Percentiles rank a stretch among this genome's conserved stretches.
Conservation (phyloP, 805 yeast genomes). For the Torulaspora microellipsoides region DNA sequence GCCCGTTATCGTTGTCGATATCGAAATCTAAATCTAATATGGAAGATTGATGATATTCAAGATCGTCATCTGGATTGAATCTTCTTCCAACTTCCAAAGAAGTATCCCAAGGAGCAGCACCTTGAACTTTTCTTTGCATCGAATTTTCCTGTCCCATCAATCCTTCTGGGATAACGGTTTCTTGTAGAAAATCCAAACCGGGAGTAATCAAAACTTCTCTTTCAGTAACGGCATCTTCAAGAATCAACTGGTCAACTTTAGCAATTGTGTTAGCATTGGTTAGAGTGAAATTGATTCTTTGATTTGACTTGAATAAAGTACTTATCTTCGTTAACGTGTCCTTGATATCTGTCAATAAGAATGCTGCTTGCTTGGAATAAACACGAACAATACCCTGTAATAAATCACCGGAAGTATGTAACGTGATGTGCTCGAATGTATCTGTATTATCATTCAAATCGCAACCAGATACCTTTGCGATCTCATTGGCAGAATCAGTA, state of each 20-base stretch:
- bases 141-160: slow-evolving; percentile 18
- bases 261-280: slow-evolving; percentile 57
- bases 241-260: slow-evolving; percentile 53
- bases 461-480: slow-evolving; percentile 43
- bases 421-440: slow-evolving; percentile 56
- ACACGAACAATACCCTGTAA: slow-evolving; percentile 83
- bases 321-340: slow-evolving; percentile 70
- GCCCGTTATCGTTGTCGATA: slow-evolving; percentile 15
- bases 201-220: slow-evolving; percentile 68
- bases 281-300: slow-evolving; percentile 51
- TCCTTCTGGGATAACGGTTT: slow-evolving; percentile 13
- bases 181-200: slow-evolving; percentile 40
- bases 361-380: slow-evolving; percentile 79
- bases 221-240: slow-evolving; percentile 76
- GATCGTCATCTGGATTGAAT: slow-evolving; percentile 21
- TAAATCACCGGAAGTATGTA: slow-evolving; percentile 80
- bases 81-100: slow-evolving; percentile 33
- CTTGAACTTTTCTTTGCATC: slow-evolving; percentile 30
- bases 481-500: slow-evolving; percentile 59
- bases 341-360: slow-evolving; percentile 74
- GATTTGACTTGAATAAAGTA: slow-evolving; percentile 51
- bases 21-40: slow-evolving; percentile 35
- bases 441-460: slow-evolving; percentile 14
- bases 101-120: slow-evolving; percentile 32
- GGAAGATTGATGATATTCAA: slow-evolving; percentile 22